A percentile compares a stretch with the other conserved stretches of the same genome.
Evolutionary conservation across 345 rosid species (phyloP).

Genomic region (Crucihimalaya himalaica): DNA sequence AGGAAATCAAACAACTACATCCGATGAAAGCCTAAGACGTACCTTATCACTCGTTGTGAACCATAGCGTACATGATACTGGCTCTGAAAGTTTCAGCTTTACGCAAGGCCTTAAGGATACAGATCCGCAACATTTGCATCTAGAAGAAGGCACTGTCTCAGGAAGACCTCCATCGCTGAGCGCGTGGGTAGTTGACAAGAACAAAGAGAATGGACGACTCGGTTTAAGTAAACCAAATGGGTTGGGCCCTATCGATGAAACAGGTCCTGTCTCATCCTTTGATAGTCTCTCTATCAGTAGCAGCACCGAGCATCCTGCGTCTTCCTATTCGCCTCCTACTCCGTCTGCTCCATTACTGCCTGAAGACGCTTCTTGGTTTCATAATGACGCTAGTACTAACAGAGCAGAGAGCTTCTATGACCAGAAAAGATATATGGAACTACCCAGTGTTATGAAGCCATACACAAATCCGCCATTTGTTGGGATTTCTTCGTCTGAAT

Average conservation of each 20-base stretch:
- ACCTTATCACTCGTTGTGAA: conserved; percentile 66
- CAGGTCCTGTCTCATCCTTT: conserved; percentile 50
- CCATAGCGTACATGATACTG: conserved; percentile 46
- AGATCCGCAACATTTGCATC: conserved; percentile 37
- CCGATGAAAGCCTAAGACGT: conserved; percentile 78
- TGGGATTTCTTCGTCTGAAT: conserved; percentile 82
- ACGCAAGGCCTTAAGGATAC: conserved; percentile 49
- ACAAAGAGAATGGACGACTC: conserved; percentile 44
- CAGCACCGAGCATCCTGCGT: conserved; percentile 42
- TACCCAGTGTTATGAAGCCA: conserved; percentile 45
- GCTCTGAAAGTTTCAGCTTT: conserved; percentile 50
- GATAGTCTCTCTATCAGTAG: conserved; percentile 52
- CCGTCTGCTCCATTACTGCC: conserved; percentile 96
- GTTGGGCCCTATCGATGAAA: conserved; percentile 61
- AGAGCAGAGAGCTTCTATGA: conserved; percentile 42
- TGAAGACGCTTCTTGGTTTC: conserved; percentile 68
- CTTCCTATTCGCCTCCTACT: conserved; percentile 57
- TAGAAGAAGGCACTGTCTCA: conserved; percentile 48
- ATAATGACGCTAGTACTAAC: conserved; percentile 40
- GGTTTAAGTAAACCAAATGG: conserved; percentile 41
- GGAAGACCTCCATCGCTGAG: conserved; percentile 86
- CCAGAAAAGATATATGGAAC: conserved; percentile 22
- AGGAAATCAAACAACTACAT: conserved; percentile 43
- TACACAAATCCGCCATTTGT: conserved; percentile 45
- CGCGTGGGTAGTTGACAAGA: conserved; percentile 71